Base-by-base conservation (phyloP, 805 yeast genomes). In the Metschnikowia corniflorae region DNA sequence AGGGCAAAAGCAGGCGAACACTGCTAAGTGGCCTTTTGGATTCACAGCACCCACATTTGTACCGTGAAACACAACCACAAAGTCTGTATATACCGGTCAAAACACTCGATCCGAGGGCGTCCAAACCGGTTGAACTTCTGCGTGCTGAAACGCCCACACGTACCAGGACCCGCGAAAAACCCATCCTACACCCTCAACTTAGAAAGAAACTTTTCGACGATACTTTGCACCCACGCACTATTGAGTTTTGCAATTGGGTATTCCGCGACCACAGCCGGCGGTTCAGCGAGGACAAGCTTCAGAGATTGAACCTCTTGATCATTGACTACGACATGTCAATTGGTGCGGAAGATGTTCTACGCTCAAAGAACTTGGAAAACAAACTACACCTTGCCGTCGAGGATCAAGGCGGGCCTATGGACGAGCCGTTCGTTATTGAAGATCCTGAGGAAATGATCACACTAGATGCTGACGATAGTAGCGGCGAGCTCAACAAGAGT, bases 401-500 rank as follows among this genome's bases (percentile, higher is more conserved):
- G n/a, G n/a, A n/a, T n/a, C n/a, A n/a, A n/a, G n/a, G n/a, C 2
- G 31, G 31, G 4, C 53, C 51, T 9, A 45, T 40, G 44, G 45
- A 44, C n/a, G 42, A 36, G 19, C 46, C 49, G 2, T 46, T 46
- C 21, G 45, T 40, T 12, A 47, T 49, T 2, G 33, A 35, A 6
- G 51, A 47, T 16, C 23, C 36, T 2, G 42, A 42, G 6, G 50
- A 47, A 16, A 33, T 36, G 17, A 47, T 39, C 6, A 31, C 41
- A 5, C 9, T 9, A 4, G 49, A 47, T 13, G 25, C 39, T 1
- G 44, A 42, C 7, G 51, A 47, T 25, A 44, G 46, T 23, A 35
- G 40, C 8, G 48, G 45, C 3, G 53, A 47, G 15, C 45, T 49
- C 15, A 47, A 47, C 31, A 35, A 44, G 17, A 47, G 52, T 21